Conservation (phyloP, 2,329 filamentous ascomycete genomes). For the Xylaria polymorpha region DNA sequence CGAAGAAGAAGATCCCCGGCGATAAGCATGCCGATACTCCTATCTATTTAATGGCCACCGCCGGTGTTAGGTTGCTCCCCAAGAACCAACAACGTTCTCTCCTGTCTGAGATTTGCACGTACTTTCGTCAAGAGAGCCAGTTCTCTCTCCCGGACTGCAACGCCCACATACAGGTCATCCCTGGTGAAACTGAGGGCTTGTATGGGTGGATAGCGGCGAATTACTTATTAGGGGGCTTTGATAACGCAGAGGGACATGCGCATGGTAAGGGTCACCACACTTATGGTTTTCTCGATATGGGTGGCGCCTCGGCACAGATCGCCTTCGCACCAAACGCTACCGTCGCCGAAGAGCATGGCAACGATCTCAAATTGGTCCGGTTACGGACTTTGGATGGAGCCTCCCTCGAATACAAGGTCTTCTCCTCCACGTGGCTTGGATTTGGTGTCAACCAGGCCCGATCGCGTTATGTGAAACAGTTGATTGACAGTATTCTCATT, state of each 20-base stretch:
- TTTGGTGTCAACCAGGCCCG: slow-evolving; percentile 97
- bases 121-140: slow-evolving; percentile 78
- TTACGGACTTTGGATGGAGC: slow-evolving; percentile 85
- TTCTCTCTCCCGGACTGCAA: slow-evolving; percentile 93
- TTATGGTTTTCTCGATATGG: slow-evolving; percentile 98
- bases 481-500: slow-evolving; percentile 75
- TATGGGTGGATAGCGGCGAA: slow-evolving; percentile 99
- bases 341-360: slow-evolving; percentile 87
- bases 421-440: slow-evolving; percentile 95
- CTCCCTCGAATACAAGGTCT: slow-evolving; percentile 84
- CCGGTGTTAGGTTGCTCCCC: slow-evolving; percentile 89
- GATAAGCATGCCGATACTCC: slow-evolving; percentile 85
- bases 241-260: slow-evolving; percentile 76
- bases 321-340: slow-evolving; percentile 95
- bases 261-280: slow-evolving; percentile 93
- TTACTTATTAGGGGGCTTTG: slow-evolving; percentile 92
- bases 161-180: slow-evolving; percentile 91
- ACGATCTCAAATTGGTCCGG: slow-evolving; percentile 88
- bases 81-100: slow-evolving; percentile 77
- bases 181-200: slow-evolving; percentile 92
- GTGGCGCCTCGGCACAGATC: slow-evolving; percentile 96
- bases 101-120: slow-evolving; percentile 82
- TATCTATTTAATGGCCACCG: slow-evolving; percentile 94
- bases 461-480: slow-evolving; percentile 80
- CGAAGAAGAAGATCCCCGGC: slow-evolving; percentile 79